Base-by-base conservation (phyloP, 2,329 filamentous ascomycete genomes). In the Pseudogymnoascus sp. region DNA sequence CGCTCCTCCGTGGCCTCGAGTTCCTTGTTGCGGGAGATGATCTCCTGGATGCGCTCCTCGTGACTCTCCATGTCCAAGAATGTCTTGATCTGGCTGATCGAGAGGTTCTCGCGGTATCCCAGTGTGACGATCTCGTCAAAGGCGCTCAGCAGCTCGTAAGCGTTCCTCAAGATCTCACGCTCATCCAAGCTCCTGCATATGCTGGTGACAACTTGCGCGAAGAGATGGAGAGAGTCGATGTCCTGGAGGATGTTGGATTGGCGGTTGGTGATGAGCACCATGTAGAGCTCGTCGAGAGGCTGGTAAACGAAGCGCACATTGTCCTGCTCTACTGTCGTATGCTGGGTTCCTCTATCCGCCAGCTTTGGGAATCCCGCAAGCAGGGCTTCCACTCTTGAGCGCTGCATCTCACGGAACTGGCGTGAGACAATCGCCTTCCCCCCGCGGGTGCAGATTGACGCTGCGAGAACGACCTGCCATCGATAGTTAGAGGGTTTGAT, bases 291-390 rank as follows among this genome's bases (percentile, higher is more conserved):
- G 79, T 99, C 96, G 68, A 99, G 84, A 65, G 95, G 96, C 77
- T 99, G 95, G 82, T 99, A 99, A 64, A 99, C 95, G 75, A 97
- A 99, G 80, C 95, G 93, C 73, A 99, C 95, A 80, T 96, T 97
- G 81, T 99, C 96, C 79, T 97, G 93, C 79, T 99, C 95, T 72
- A 97, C 93, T 5, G 91, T 99, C 28, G 95, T 99, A 78, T 99
- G 95, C 78, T 99, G 95, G 61, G 92, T 97, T 66, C 93, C 90
- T 66, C 90, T 92, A 77, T 97, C 93, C 72, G 95, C 93, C 64
- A 97, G 89, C 80, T 99, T 99, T 63, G 95, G 96, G 75, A 99
- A 97, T 8, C 93, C 96, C 68, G 96, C 95, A 63, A 99, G 88
- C 63, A 99, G 87, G 63, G 90, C 95, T 82, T 99, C 96, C 74